Evolutionary conservation across 345 rosid species (phyloP), one percentile per base, ranked within the genome.

Genomic region (Microthlaspi erraticum): DNA sequence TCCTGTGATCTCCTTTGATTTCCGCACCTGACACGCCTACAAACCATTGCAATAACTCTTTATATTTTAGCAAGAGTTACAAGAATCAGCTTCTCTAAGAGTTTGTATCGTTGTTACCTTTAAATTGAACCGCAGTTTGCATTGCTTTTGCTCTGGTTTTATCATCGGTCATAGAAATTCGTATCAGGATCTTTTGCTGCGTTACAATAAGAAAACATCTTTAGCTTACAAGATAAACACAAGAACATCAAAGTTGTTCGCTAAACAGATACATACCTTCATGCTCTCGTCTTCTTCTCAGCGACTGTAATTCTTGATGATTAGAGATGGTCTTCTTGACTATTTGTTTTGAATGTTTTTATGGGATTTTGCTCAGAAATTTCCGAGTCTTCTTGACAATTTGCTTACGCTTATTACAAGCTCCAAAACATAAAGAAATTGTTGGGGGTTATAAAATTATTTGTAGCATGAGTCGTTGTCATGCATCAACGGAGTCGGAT

Each of bases 171-270:
- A 76, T 76, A 5, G 61, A 20, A 63, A 76, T 34, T 49, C 71
- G 20, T 19, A 76, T 43, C 55, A 76, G 60, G 48, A 76, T 76
- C 56, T 76, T 76, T 76, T 76, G 79, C 79, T 76, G 79, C 67
- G 64, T 33, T 33, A 54, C 52, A 46, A 17, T 5, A 14, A 54
- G 23, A 39, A 45, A 46, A 56, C 49, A 5, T 37, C 14, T 55
- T 46, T 69, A 12, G 39, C 56, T 64, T 66, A 31, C 19, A 29
- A 32, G 16, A 41, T 23, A 29, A 64, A 45, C 38, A 48, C 56
- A 34, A 26, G 42, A 37, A 7, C 18, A 59, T 60, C 10, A n/a
- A 67, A 43, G 26, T 59, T 49, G 26, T 32, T 53, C 6, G 36
- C 52, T 29, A 39, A 9, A 49, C 32, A 53, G 17, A 37, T 11